These are phyloP conservation scores for Lonicera japonica DNA, from an alignment of 129 eudicot species.

Conservation along the genomic window DNA sequence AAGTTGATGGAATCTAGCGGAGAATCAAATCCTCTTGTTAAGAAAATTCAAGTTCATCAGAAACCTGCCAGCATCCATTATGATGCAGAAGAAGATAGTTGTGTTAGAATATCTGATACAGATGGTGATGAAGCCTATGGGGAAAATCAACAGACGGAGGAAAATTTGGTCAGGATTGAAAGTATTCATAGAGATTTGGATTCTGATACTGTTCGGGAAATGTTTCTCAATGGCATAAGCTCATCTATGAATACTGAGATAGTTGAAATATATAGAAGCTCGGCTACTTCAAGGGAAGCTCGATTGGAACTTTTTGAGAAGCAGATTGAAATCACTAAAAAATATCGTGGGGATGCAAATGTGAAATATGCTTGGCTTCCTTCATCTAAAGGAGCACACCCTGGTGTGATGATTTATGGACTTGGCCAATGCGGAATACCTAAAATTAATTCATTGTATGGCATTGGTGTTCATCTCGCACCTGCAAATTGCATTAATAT, in stretches of 20 bases:
- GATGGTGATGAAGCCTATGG: slow-evolving; percentile 28
- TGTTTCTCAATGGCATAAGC: slow-evolving; percentile 35
- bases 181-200: slow-evolving; percentile 26
- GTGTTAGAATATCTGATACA: no score
- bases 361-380: slow-evolving; percentile 77
- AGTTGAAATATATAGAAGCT: slow-evolving; percentile 35
- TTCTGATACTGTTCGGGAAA: slow-evolving; percentile 32
- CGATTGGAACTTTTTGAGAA: slow-evolving; percentile 57
- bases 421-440: slow-evolving; percentile 27
- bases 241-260: slow-evolving; percentile 25
- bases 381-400: slow-evolving; percentile 31
- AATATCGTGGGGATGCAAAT: slow-evolving; percentile 75
- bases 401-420: slow-evolving; percentile 52
- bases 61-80: slow-evolving; percentile 10
- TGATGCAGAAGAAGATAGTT: slow-evolving; percentile 16
- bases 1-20: slow-evolving; percentile 55
- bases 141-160: slow-evolving; percentile 20
- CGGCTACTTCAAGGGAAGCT: slow-evolving; percentile 36
- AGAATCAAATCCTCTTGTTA: slow-evolving; percentile 51
- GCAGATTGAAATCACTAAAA: slow-evolving; percentile 68
- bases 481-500: slow-evolving; percentile 60
- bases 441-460: slow-evolving; percentile 46
- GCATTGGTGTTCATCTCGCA: slow-evolving; percentile 62
- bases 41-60: slow-evolving; percentile 29
- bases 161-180: slow-evolving; percentile 1